A percentile compares a stretch with the other conserved stretches of the same genome.
These are phyloP conservation scores for Inga leiocalycina DNA, from an alignment of 306 rosid species.

Conservation along the genomic window DNA sequence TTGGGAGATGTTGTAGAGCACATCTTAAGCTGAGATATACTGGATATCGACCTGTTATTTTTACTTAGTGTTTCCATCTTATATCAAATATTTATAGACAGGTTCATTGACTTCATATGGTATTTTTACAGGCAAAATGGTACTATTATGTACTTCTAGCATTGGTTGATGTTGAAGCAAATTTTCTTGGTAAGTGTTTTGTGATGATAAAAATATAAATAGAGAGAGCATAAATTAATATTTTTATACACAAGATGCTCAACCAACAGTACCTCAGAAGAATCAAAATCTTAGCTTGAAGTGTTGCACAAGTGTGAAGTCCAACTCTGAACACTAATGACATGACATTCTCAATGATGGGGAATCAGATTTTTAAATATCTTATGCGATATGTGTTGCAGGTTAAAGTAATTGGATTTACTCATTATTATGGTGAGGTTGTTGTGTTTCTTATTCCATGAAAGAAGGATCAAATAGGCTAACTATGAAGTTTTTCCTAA, in stretches of 20 bases:
- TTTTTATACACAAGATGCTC: constrained; percentile 17
- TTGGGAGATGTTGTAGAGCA: neutral
- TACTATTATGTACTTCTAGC: constrained; percentile 72
- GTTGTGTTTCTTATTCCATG: too few relatives aligned
- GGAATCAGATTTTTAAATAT: too few relatives aligned
- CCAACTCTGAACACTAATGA: too few relatives aligned
- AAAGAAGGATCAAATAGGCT: too few relatives aligned
- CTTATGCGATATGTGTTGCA: too few relatives aligned
- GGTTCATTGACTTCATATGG: neutral
- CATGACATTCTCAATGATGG: too few relatives aligned
- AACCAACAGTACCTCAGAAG: neutral
- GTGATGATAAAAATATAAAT: neutral
- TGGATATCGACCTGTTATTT: neutral
- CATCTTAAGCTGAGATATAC: neutral
- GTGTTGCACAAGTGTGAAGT: too few relatives aligned
- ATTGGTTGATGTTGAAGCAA: constrained; percentile 87
- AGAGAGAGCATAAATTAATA: constrained; percentile 4
- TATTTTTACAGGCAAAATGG: constrained; percentile 75
- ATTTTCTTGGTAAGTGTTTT: constrained; percentile 75
- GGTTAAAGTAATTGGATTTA: too few relatives aligned
- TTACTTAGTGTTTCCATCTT: constrained; percentile 13
- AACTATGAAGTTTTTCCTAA: too few relatives aligned
- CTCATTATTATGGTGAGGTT: too few relatives aligned
- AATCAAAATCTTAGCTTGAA: neutral
- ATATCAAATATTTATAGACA: neutral